Evolutionary conservation across 352 stramenopile genomes (phyloP), one percentile per base, ranked within the genome.

Genomic region (Globisporangium cederbergense): DNA sequence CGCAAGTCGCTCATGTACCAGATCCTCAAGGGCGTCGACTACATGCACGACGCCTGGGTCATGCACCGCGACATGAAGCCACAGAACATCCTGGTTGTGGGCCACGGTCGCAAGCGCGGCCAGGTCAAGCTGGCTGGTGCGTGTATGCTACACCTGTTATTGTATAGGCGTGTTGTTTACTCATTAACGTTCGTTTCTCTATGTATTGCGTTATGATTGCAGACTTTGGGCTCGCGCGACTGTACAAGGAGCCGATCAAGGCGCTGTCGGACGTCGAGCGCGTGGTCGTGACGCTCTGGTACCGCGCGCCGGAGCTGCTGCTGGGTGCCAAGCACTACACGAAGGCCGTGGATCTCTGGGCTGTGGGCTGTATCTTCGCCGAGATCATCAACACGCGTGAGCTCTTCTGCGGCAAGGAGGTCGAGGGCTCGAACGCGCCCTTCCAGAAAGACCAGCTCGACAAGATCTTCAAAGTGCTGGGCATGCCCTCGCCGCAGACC

Each of bases 231-330:
- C 71, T 97, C 2, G 88, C 89, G n/a, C 83, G 89, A 11, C 78
- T 95, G 34, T 97, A 95, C 74, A 91, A 90, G 57, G 86, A 96
- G 66, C 89, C 89, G 5, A 91, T 96, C 63, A 95, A 96, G 60
- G 84, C 87, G 34, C 78, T 97, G 4, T 91, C 88, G 42, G 88
- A 96, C 58, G 88, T 96, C 8, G 88, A 96, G 69, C 80, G 87
- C 22, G 85, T 98, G 49, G 96, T 99, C 18, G 96, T 99, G 58
- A 99, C 95, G 32, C 79, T 98, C 5, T 98, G 95, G 96, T 99
- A 98, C 64, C 84, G 96, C 10, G 93, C 95, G 7, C 95, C 95
- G 1, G 96, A 99, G 74, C 79, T 99, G 30, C 73, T 99, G 34
- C 71, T 98, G 0, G 96, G 96, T 18, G 85, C 86, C 16, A 91